Percentiles rank a stretch among this genome's conserved stretches.
Evolutionary conservation across 179 eudicot genomes (phyloP).

Genomic region (Sideroxylon spinosum): DNA sequence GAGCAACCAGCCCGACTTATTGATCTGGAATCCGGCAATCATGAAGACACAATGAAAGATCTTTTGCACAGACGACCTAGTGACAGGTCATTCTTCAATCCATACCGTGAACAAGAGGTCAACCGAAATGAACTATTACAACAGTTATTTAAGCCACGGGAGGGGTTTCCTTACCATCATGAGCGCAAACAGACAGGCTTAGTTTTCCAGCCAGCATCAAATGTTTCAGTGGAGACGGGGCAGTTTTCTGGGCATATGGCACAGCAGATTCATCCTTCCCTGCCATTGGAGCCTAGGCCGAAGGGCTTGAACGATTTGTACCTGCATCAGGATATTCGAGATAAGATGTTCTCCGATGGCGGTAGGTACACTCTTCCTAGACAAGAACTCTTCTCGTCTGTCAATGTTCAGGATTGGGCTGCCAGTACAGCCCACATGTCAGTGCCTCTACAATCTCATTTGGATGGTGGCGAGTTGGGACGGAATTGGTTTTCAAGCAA

Average conservation of each 20-base stretch:
- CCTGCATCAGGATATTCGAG: slow-evolving; percentile 51
- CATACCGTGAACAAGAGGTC: slow-evolving; percentile 42
- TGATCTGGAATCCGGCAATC: slow-evolving; percentile 37
- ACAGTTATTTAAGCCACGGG: slow-evolving; percentile 44
- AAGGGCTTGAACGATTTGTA: slow-evolving; percentile 40
- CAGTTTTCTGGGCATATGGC: slow-evolving; percentile 43
- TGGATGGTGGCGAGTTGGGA: slow-evolving; percentile 39
- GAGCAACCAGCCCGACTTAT: slow-evolving; percentile 40
- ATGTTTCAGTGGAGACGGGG: slow-evolving; percentile 36
- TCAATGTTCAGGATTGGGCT: slow-evolving; percentile 54
- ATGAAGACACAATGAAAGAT: slow-evolving; percentile 36
- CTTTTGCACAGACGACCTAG: slow-evolving; percentile 41
- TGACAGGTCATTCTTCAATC: slow-evolving; percentile 40
- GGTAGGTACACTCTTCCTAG: slow-evolving; percentile 40
- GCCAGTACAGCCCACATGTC: slow-evolving; percentile 30
- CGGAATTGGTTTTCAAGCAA: slow-evolving; percentile 46
- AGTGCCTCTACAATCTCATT: slow-evolving; percentile 38
- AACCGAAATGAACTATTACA: slow-evolving; percentile 52
- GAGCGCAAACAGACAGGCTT: slow-evolving; percentile 46
- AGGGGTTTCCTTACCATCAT: slow-evolving; percentile 35
- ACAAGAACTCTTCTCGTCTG: slow-evolving; percentile 44
- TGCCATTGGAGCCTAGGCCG: slow-evolving; percentile 43
- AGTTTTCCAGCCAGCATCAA: slow-evolving; percentile 38
- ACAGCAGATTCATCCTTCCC: slow-evolving; percentile 48
- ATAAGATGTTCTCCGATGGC: slow-evolving; percentile 45